Evolutionary conservation across 1,284 basidiomycete species (phyloP), one percentile per base, ranked within the genome.

Genomic region (Mixia osmundae): DNA sequence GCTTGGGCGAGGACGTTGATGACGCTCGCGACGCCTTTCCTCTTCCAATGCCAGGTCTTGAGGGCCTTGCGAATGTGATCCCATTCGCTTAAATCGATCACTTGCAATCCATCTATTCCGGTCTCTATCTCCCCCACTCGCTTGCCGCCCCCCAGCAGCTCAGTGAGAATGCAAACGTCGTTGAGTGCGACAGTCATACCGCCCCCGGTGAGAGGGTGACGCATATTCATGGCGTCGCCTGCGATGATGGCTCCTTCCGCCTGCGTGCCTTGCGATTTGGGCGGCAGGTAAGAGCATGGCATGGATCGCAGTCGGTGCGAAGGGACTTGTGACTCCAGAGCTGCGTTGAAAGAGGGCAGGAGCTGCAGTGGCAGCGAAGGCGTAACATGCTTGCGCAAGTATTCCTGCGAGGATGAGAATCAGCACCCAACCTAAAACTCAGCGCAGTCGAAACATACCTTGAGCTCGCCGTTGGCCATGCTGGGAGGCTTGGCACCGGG

Each of bases 221-320:
- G 76, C 87, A 97, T 97, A 56, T 97, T 99, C 76, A 85, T 89
- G 1, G 89, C 74, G 55, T 97, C 91, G 4, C 91, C 91, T 27
- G 94, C 64, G 39, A 97, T 68, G 44, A 97, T 64, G 6, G 73
- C 72, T 15, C 87, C 85, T 37, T 70, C 62, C 43, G 71, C 47
- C 5, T 52, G 37, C 4, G 48, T 45, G 9, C 77, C 79, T 54
- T 95, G 91, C 51, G 76, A 66, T 12, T 72, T 65, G 0, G 87
- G 63, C 0, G 87, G 82, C 3, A 99, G 66, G 64, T 82, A 94
- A 0, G 77, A 78, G 58, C 95, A 97, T 32, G 91, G 87, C 89
- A 97, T 95, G 14, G 73, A 71, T 9, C 83, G 68, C 18, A 89
- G 60, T 18, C 79, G 33, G 50, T 77, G 71, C 6, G 29, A 34